Evolutionary conservation across 2,329 filamentous ascomycete species (phyloP).

Genomic region (Claviceps maximensis): DNA sequence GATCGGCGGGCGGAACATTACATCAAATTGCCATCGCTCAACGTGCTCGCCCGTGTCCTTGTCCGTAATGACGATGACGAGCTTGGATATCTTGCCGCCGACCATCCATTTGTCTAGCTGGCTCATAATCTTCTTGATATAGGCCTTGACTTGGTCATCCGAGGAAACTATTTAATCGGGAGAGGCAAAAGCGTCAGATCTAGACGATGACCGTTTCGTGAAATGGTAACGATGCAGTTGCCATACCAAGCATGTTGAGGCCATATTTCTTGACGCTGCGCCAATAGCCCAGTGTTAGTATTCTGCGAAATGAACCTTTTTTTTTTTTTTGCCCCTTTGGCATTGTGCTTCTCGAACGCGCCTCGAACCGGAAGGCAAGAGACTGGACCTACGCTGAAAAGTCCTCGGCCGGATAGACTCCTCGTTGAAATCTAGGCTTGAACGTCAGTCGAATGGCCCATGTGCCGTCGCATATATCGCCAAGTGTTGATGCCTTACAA

Average conservation of each 20-base stretch:
- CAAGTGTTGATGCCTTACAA: constrained; percentile 42
- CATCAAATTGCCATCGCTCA: constrained; percentile 97
- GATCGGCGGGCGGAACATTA: constrained; percentile 24
- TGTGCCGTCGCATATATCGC: too few relatives aligned
- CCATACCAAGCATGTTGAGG: constrained; percentile 76
- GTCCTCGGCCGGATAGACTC: constrained; percentile 84
- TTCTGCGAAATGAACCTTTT: too few relatives aligned
- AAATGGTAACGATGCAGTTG: too few relatives aligned
- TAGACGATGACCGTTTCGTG: not conserved
- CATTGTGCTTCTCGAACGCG: not conserved
- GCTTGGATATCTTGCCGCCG: constrained; percentile 89
- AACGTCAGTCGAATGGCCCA: not conserved
- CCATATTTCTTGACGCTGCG: constrained; percentile 89
- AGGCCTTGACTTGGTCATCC: constrained; percentile 96
- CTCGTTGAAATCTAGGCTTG: constrained; percentile 60
- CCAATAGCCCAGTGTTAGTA: constrained; percentile 1
- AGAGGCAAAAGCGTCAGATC: constrained; percentile 5
- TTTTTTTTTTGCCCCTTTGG: not conserved
- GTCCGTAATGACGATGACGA: constrained; percentile 91
- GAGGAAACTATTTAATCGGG: constrained; percentile 51
- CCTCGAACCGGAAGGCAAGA: not conserved
- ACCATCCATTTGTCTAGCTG: constrained; percentile 98
- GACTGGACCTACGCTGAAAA: constrained; percentile 62
- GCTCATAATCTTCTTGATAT: constrained; percentile 98
- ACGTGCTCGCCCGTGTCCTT: constrained; percentile 95